These are phyloP conservation scores for Citrus medica DNA, from an alignment of 345 rosid genomes.

Conservation along the genomic window DNA sequence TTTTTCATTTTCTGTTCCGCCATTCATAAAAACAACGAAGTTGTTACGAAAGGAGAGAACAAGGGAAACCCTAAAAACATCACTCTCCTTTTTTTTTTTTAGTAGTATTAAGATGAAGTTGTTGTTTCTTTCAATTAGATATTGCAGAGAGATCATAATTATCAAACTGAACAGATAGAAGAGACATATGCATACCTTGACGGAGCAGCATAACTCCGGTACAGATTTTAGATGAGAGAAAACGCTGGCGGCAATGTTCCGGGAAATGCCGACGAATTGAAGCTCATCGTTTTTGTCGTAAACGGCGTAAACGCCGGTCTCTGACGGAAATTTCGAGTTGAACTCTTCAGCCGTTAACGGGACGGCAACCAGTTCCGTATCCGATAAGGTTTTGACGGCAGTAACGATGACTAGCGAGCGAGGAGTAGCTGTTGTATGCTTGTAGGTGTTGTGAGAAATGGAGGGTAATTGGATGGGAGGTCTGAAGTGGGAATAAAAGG, in stretches of 20 bases:
- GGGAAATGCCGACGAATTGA: conserved; percentile 82
- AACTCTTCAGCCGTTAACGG: conserved; percentile 34
- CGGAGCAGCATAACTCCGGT: conserved; percentile 69
- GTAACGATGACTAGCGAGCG: conserved; percentile 35
- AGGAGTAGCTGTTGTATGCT: conserved; percentile 18
- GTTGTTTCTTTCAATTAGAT: background rate
- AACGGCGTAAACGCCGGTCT: conserved; percentile 78
- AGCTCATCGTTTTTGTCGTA: conserved; percentile 57
- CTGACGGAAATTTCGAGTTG: conserved; percentile 39
- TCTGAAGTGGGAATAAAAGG: conserved; percentile 37
- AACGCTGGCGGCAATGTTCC: conserved; percentile 75
- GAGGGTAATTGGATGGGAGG: conserved; percentile 37
- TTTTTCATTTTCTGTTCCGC: background rate
- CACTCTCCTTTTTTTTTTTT: too few relatives aligned
- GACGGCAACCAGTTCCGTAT: conserved; percentile 39
- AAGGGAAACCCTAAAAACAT: too few relatives aligned
- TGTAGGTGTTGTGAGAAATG: conserved; percentile 33
- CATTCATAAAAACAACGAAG: background rate
- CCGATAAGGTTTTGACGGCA: conserved; percentile 50
- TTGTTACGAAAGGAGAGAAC: too few relatives aligned
- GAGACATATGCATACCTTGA: conserved; percentile 44
- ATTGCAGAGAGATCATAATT: background rate
- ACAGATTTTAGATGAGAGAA: conserved; percentile 58
- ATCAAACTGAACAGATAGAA: background rate
- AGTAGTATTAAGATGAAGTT: too few relatives aligned